A percentile compares a stretch with the other conserved stretches of the same genome.
phyloP scores from a whole-genome alignment of 139 green algal genomes.

The Picochlorum sp. region DNA sequence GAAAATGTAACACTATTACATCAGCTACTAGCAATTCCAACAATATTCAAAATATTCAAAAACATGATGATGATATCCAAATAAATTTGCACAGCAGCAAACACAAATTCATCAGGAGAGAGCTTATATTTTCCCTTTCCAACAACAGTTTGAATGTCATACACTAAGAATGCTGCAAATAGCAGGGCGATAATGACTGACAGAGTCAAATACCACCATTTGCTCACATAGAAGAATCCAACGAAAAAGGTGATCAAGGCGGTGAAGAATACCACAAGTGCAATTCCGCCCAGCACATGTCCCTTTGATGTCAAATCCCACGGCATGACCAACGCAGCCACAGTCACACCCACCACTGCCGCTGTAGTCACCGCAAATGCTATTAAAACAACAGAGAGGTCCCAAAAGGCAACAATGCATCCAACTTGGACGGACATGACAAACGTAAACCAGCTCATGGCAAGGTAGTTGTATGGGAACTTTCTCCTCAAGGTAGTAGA shows the following conservation, averaged over 20 bases:
- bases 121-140: constrained; percentile 30
- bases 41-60: constrained; percentile 13
- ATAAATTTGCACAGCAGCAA: constrained; percentile 38
- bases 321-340: constrained; percentile 32
- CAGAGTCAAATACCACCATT: constrained; percentile 31
- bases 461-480: constrained; percentile 42
- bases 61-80: constrained; percentile 48
- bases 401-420: constrained; percentile 35
- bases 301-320: constrained; percentile 43
- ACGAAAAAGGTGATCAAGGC: constrained; percentile 23
- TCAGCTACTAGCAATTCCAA: constrained; percentile 15
- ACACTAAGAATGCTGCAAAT: constrained; percentile 40
- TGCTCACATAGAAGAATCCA: constrained; percentile 31
- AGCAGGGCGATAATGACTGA: constrained; percentile 35
- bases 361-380: constrained; percentile 24
- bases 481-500: constrained; percentile 19
- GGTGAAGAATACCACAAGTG: constrained; percentile 27
- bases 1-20: background rate
- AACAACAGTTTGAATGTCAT: constrained; percentile 47
- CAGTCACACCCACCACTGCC: constrained; percentile 18
- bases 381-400: constrained; percentile 29
- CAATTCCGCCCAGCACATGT: constrained; percentile 20
- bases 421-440: constrained; percentile 33
- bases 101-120: constrained; percentile 46
- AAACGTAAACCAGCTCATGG: constrained; percentile 39